Conservation (phyloP, 2,329 filamentous ascomycete genomes). For the Aschersonia sp. region DNA sequence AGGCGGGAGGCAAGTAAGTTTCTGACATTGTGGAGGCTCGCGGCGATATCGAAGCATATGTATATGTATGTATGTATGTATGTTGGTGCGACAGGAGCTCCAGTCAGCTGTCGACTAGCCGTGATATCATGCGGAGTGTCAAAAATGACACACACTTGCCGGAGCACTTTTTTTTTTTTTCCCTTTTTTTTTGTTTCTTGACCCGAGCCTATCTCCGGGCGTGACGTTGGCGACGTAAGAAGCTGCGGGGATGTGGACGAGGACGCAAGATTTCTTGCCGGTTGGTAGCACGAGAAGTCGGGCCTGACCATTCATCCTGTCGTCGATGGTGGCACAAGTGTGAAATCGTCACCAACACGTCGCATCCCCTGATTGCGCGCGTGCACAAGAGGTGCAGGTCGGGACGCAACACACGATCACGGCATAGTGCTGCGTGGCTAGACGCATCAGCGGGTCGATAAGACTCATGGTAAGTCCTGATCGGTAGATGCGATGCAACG, state of each 20-base stretch:
- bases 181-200: too few species aligned
- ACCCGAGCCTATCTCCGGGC: too few species aligned
- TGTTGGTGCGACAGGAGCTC: not conserved
- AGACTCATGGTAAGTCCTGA: not conserved
- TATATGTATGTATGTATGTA: not conserved
- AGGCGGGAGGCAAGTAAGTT: constrained; percentile 9
- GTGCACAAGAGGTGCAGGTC: not conserved
- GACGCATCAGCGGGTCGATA: not conserved
- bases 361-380: too few species aligned
- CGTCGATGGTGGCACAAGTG: not conserved
- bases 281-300: too few species aligned
- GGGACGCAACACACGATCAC: not conserved
- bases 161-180: too few species aligned
- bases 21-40: not conserved
- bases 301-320: too few species aligned
- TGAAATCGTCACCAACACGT: not conserved
- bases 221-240: too few species aligned
- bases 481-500: not conserved
- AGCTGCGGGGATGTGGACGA: too few species aligned
- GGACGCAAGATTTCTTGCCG: too few species aligned
- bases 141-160: too few species aligned
- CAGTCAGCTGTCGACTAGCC: too few species aligned
- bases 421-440: not conserved
- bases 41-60: not conserved
- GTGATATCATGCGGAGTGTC: too few species aligned